Conservation (phyloP, 495 filamentous ascomycete genomes). For the Penicillium desertorum region DNA sequence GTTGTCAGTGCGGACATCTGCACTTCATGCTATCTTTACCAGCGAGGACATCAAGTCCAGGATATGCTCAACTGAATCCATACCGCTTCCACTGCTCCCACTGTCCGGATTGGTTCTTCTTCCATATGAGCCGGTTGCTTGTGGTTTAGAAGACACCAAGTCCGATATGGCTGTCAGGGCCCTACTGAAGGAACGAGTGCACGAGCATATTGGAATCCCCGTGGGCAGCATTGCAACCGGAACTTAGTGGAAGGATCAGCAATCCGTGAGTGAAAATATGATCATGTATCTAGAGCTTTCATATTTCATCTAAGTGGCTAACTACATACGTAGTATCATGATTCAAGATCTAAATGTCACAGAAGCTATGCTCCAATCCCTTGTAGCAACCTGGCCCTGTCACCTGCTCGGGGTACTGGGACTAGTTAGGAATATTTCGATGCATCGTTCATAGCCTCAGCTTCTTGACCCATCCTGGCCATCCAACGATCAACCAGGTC, state of each 20-base stretch:
- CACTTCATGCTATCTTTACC: too few relatives aligned
- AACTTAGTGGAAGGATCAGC: not conserved
- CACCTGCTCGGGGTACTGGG: not conserved
- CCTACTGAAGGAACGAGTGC: too few relatives aligned
- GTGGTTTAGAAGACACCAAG: too few relatives aligned
- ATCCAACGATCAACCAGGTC: slow-evolving; percentile 90
- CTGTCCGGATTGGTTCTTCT: too few relatives aligned
- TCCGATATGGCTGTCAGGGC: too few relatives aligned
- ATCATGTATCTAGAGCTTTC: not conserved
- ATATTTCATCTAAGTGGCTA: not conserved
- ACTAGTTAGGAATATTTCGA: slow-evolving; percentile 44
- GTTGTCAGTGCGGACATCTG: too few relatives aligned
- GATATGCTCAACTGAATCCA: too few relatives aligned
- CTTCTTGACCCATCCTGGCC: slow-evolving; percentile 79
- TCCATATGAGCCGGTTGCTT: too few relatives aligned
- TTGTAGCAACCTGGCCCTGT: not conserved
- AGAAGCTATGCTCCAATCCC: not conserved
- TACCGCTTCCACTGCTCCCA: too few relatives aligned
- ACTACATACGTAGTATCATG: not conserved
- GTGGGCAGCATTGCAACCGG: too few relatives aligned
- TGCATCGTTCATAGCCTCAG: slow-evolving; percentile 78
- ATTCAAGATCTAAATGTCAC: not conserved
- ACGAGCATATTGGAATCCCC: too few relatives aligned
- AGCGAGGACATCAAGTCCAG: too few relatives aligned
- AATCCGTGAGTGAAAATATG: not conserved